Evolutionary conservation across 257 asterid species (phyloP), one percentile per base, ranked within the genome.

Genomic region (Solanum medicagineum): DNA sequence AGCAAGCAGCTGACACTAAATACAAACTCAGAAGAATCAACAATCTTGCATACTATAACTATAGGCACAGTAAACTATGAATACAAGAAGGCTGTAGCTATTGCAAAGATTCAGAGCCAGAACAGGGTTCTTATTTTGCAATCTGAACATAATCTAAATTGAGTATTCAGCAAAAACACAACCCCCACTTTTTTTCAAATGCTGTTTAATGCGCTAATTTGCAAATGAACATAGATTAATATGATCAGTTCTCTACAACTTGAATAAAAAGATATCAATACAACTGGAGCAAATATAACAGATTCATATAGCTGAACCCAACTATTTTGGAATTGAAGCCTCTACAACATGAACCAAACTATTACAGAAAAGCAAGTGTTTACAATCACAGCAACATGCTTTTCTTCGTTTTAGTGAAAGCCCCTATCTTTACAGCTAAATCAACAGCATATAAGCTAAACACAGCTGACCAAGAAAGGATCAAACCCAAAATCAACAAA

Each of bases 1-100:
- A 80, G 29, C 77, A 54, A 87, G 83, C 65, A 60, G 81, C 86
- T 40, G 26, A 56, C 59, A 84, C 83, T 74, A 83, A 29, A 19
- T 81, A 81, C 60, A 81, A 81, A 59, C 44, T 63, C 68, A 69
- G 85, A 79, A 74, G 88, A 81, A 84, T 55, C 80, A 85, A n/a
- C 85, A 75, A 47, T 55, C 55, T 65, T 4, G 86, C 82, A 79
- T 47, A 17, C 65, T 24, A 54, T 49, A 79, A 66, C 80, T 66
- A 17, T 42, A 10, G 32, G 19, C 1, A 16, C 81, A 69, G 44
- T 84, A 32, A 83, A 69, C 70, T 51, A 16, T 57, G 26, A 40
- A 70, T 70, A 70, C 80, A 70, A 17, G 26, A 40, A 42, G 2
- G 74, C 47, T 66, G 47, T 15, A 66, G 74, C 17, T 10, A 69